These are phyloP conservation scores for Umbelopsis vinacea DNA, from an alignment of 192 early-diverging fungal genomes.

Conservation along the genomic window DNA sequence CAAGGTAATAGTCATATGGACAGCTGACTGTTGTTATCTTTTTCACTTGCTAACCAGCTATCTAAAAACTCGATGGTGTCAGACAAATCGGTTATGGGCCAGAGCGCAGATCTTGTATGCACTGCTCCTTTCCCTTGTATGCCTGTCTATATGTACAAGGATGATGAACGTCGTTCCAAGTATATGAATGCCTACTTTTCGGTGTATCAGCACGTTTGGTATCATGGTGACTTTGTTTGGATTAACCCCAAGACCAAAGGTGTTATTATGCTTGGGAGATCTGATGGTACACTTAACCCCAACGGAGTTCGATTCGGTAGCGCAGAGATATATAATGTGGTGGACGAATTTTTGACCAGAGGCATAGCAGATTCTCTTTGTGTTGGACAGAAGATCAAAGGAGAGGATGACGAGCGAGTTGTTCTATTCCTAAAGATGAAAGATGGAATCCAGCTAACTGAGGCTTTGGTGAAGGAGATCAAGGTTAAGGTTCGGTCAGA, in stretches of 20 bases:
- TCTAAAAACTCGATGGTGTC: not conserved
- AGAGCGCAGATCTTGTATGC: constrained; percentile 92
- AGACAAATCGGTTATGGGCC: constrained; percentile 63
- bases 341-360: constrained; percentile 66
- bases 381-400: constrained; percentile 82
- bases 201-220: constrained; percentile 86
- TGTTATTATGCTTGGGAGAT: constrained; percentile 93
- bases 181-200: constrained; percentile 92
- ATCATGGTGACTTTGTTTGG: constrained; percentile 94
- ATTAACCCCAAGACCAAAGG: constrained; percentile 87
- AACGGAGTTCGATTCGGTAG: constrained; percentile 91
- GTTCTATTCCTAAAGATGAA: constrained; percentile 90
- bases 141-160: constrained; percentile 96
- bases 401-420: constrained; percentile 87
- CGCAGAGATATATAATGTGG: constrained; percentile 94
- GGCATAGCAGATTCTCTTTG: constrained; percentile 87
- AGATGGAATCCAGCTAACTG: constrained; percentile 57
- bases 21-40: not conserved
- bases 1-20: constrained; percentile 36
- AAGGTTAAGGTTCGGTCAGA: constrained; percentile 78
- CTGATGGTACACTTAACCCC: constrained; percentile 93
- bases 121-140: constrained; percentile 94
- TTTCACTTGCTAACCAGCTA: too few relatives aligned
- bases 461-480: constrained; percentile 70
- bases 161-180: constrained; percentile 66